Percentiles rank a stretch among this genome's conserved stretches.
Evolutionary conservation across 2,329 filamentous ascomycete genomes (phyloP).

Genomic region (Trichoderma oligosporum): DNA sequence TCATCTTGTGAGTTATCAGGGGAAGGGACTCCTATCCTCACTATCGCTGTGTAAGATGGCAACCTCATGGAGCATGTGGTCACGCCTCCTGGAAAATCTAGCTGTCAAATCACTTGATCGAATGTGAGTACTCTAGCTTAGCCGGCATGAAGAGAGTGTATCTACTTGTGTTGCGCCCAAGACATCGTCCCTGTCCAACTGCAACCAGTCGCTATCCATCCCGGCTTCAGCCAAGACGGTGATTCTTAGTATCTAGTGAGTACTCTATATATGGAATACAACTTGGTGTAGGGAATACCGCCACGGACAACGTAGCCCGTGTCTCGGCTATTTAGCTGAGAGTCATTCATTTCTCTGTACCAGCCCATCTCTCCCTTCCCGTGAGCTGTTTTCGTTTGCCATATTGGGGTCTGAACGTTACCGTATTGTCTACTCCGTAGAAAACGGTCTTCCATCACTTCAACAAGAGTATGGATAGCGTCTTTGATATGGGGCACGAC

Average conservation of each 20-base stretch:
- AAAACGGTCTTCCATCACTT: slow-evolving; percentile 13
- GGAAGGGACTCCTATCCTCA: not conserved
- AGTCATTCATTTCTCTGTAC: not conserved
- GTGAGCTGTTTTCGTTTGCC: not conserved
- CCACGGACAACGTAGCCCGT: not conserved
- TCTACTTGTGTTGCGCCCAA: too few species aligned
- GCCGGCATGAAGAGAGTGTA: not conserved
- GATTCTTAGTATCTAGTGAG: too few species aligned
- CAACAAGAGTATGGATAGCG: slow-evolving; percentile 11
- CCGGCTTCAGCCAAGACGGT: not conserved
- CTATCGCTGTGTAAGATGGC: not conserved
- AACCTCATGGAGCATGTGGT: slow-evolving; percentile 13
- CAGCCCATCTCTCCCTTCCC: not conserved
- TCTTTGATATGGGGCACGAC: slow-evolving; percentile 4
- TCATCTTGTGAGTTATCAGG: not conserved
- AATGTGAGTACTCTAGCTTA: not conserved
- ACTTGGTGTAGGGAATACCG: too few species aligned
- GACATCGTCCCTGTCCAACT: not conserved
- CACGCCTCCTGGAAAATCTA: slow-evolving; percentile 4
- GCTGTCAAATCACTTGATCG: slow-evolving; percentile 5
- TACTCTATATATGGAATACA: too few species aligned
- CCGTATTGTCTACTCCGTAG: not conserved
- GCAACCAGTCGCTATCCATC: not conserved
- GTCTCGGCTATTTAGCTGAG: slow-evolving; percentile 11
- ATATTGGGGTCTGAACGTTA: not conserved